phyloP scores from a whole-genome alignment of 805 yeast genomes.

The Isabelozyma pseudorhagii region DNA sequence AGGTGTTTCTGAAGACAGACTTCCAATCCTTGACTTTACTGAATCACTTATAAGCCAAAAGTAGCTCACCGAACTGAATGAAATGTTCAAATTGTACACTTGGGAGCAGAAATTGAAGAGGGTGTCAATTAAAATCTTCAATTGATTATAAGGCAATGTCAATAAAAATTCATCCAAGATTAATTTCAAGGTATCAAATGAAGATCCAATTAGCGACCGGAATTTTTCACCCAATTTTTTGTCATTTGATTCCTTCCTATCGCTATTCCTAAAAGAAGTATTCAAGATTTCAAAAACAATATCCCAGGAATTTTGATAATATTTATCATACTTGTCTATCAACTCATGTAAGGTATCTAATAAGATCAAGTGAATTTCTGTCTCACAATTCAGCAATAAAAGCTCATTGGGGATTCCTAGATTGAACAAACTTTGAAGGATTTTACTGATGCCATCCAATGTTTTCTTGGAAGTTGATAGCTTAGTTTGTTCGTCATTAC shows the following conservation, averaged over 20 bases:
- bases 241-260: slow-evolving; percentile 11
- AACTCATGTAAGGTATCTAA: slow-evolving; percentile 65
- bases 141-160: slow-evolving; percentile 62
- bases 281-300: slow-evolving; percentile 59
- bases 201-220: slow-evolving; percentile 53
- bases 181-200: slow-evolving; percentile 80
- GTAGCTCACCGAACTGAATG: slow-evolving; percentile 87
- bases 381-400: slow-evolving; percentile 53
- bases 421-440: slow-evolving; percentile 40
- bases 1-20: slow-evolving; percentile 6
- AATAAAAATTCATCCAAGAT: slow-evolving; percentile 83
- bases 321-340: slow-evolving; percentile 73
- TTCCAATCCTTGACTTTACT: slow-evolving; percentile 22
- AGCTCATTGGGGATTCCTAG: slow-evolving; percentile 39
- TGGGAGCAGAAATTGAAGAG: slow-evolving; percentile 72
- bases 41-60: slow-evolving; percentile 91
- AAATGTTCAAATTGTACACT: slow-evolving; percentile 71
- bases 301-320: slow-evolving; percentile 66
- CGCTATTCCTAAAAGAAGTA: slow-evolving; percentile 48
- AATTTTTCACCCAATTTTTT: slow-evolving; percentile 45
- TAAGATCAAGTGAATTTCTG: slow-evolving; percentile 61
- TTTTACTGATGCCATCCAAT: slow-evolving; percentile 44
- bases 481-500: slow-evolving; percentile 13
- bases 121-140: slow-evolving; percentile 66
- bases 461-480: slow-evolving; percentile 44